A percentile compares a stretch with the other conserved stretches of the same genome.
These are phyloP conservation scores for Letharia lupina DNA, from an alignment of 495 filamentous ascomycete genomes.

Conservation along the genomic window DNA sequence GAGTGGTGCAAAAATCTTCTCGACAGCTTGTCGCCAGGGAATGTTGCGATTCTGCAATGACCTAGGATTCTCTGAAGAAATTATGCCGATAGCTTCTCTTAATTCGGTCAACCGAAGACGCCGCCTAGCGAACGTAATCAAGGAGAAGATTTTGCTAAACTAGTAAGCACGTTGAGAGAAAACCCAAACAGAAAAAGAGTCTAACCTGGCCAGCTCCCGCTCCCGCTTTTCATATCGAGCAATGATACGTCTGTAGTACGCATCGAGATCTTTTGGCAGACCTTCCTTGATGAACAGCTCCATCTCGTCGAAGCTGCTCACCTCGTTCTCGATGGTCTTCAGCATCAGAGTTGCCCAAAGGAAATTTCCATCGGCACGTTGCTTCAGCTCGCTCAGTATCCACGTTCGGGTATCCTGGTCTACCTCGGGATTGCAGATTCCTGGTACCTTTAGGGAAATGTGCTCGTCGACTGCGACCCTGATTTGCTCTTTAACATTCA, in stretches of 20 bases:
- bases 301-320: conserved; percentile 16
- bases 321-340: conserved; percentile 11
- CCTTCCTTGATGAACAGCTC: conserved; percentile 17
- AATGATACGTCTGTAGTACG: conserved; percentile 8
- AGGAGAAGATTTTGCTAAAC: conserved; percentile 9
- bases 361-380: conserved; percentile 16
- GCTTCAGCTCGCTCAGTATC: conserved; percentile 7
- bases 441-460: conserved; percentile 3
- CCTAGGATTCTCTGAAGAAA: conserved; percentile 1
- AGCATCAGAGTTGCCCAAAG: conserved; percentile 23
- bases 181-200: background rate
- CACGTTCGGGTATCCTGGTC: conserved; percentile 2
- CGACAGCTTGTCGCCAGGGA: conserved; percentile 10
- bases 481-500: conserved; percentile 11
- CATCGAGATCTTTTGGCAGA: conserved; percentile 16
- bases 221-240: conserved; percentile 9
- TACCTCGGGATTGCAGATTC: conserved; percentile 6
- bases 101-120: conserved; percentile 10
- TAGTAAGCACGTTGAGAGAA: background rate
- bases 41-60: conserved; percentile 10
- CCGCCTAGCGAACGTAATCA: conserved; percentile 7
- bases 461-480: conserved; percentile 4
- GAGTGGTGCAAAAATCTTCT: conserved; percentile 5
- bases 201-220: conserved; percentile 4
- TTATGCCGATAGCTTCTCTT: conserved; percentile 10